Evolutionary conservation across 495 filamentous ascomycete species (phyloP).

Genomic region (Lophiostoma macrostomum): DNA sequence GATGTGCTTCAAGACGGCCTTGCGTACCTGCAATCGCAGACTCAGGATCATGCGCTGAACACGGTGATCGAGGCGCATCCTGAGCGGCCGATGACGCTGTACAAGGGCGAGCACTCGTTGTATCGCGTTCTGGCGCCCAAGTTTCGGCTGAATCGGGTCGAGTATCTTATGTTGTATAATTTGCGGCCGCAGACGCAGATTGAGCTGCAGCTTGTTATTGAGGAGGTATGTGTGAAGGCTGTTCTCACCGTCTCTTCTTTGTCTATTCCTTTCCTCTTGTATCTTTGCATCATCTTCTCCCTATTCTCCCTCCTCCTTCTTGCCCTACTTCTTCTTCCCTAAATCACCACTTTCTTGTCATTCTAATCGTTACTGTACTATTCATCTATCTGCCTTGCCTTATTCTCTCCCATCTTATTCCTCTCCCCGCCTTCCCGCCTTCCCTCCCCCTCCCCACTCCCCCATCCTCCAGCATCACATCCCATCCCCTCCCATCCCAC

Average conservation of each 20-base stretch:
- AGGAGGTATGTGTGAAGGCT: constrained; percentile 15
- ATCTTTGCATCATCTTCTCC: too few relatives aligned
- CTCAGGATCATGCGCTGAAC: neutral
- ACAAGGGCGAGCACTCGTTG: constrained; percentile 21
- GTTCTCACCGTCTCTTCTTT: constrained; percentile 46
- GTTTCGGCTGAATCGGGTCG: constrained; percentile 23
- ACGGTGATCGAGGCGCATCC: constrained; percentile 4
- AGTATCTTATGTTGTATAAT: constrained; percentile 32
- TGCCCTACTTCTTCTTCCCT: constrained; percentile 51
- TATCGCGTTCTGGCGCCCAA: constrained; percentile 21
- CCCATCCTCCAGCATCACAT: neutral
- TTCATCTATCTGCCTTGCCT: too few relatives aligned
- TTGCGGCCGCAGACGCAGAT: constrained; percentile 10
- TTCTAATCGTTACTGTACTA: too few relatives aligned
- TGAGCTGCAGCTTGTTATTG: constrained; percentile 20
- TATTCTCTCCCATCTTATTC: neutral
- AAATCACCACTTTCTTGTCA: too few relatives aligned
- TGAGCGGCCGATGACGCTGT: constrained; percentile 15
- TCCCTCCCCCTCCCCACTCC: neutral
- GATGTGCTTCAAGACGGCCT: constrained; percentile 17
- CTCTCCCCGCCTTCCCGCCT: neutral
- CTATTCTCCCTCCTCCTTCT: constrained; percentile 51
- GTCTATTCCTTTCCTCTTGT: constrained; percentile 43
- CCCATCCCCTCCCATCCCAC: neutral
- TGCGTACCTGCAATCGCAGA: constrained; percentile 17